These are phyloP conservation scores for Pseudogymnoascus sp. DNA, from an alignment of 2,329 filamentous ascomycete genomes.

Conservation along the genomic window DNA sequence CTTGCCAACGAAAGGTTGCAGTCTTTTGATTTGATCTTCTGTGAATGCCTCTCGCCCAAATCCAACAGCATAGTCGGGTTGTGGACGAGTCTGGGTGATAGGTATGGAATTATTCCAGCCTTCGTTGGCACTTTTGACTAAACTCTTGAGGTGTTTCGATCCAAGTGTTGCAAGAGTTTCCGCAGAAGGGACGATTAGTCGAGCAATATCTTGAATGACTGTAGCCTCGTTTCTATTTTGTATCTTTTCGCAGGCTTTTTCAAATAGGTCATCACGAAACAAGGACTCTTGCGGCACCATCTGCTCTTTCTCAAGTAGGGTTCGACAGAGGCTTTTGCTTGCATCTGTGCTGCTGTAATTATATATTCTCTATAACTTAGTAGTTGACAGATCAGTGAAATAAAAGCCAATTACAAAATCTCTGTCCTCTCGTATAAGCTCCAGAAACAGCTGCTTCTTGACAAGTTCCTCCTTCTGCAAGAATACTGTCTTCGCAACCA, in stretches of 20 bases:
- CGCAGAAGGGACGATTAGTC: constrained; percentile 33
- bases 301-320: constrained; percentile 29
- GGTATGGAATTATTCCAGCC: constrained; percentile 35
- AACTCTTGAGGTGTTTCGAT: constrained; percentile 25
- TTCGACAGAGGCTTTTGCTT: constrained; percentile 26
- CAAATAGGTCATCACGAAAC: constrained; percentile 34
- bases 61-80: constrained; percentile 38
- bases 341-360: constrained; percentile 22
- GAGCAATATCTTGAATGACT: constrained; percentile 33
- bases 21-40: constrained; percentile 34
- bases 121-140: constrained; percentile 37
- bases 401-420: too few species aligned
- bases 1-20: constrained; percentile 33
- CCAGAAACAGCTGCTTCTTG: too few species aligned
- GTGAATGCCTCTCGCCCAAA: constrained; percentile 37
- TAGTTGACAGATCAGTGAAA: too few species aligned
- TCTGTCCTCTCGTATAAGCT: too few species aligned
- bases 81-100: constrained; percentile 30
- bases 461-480: too few species aligned
- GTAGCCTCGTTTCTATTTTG: constrained; percentile 31
- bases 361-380: too few species aligned
- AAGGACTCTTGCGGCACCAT: constrained; percentile 28
- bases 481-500: too few species aligned
- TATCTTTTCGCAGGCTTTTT: constrained; percentile 28
- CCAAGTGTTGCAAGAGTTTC: constrained; percentile 31